These are phyloP conservation scores for Penicillium steckii DNA, from an alignment of 495 filamentous ascomycete genomes.

Conservation along the genomic window DNA sequence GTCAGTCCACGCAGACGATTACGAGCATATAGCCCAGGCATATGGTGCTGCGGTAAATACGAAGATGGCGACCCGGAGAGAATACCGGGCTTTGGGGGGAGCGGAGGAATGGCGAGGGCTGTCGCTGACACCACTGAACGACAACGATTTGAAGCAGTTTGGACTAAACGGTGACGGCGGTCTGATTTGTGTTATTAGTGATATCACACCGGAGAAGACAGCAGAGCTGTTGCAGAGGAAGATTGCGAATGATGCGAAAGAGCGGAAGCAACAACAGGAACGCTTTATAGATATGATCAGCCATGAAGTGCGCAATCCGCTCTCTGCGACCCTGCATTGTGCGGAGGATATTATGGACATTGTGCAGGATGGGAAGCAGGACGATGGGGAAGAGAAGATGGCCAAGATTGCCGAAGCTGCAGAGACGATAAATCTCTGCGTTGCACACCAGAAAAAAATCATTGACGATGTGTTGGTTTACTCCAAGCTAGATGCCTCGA, in stretches of 20 bases:
- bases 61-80: no score
- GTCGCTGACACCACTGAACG: no score
- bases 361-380: conserved; percentile 6
- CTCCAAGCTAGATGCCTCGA: conserved; percentile 78
- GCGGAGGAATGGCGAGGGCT: no score
- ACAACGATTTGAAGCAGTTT: no score
- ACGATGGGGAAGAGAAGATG: conserved; percentile 10
- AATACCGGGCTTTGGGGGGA: no score
- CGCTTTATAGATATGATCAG: conserved; percentile 89
- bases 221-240: no score
- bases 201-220: no score
- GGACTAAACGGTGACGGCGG: no score
- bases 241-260: no score
- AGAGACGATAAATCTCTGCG: conserved; percentile 72
- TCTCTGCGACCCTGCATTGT: conserved; percentile 78
- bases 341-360: conserved; percentile 66
- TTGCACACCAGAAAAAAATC: conserved; percentile 76
- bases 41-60: no score
- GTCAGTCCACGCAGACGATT: conserved; percentile 23
- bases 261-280: conserved; percentile 67
- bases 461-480: conserved; percentile 77
- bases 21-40: no score
- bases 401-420: conserved; percentile 60
- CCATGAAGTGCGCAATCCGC: conserved; percentile 83
- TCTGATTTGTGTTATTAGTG: no score